Conservation (phyloP, 768 basidiomycete species). For the Collybiopsis confluens region DNA sequence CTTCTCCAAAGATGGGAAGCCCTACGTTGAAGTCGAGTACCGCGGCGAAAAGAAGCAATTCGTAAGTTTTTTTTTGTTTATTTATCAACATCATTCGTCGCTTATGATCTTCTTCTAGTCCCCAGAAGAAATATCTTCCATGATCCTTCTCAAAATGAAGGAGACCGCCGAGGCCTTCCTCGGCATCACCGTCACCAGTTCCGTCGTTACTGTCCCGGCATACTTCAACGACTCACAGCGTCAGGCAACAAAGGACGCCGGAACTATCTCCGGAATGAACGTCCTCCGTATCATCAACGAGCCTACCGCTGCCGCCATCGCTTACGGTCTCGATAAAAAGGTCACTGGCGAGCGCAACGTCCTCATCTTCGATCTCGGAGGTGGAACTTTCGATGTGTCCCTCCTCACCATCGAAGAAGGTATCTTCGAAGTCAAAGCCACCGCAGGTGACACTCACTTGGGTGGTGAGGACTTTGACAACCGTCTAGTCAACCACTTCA, state of each 20-base stretch:
- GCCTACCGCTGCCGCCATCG: conserved; percentile 68
- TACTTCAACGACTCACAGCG: conserved; percentile 66
- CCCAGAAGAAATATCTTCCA: conserved; percentile 65
- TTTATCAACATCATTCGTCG: background rate
- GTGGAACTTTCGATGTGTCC: conserved; percentile 73
- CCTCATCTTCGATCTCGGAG: conserved; percentile 70
- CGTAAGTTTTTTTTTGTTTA: conserved; percentile 25
- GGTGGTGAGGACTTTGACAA: conserved; percentile 27
- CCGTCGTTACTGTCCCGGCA: conserved; percentile 56
- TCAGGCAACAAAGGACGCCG: conserved; percentile 67
- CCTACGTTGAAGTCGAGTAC: conserved; percentile 48
- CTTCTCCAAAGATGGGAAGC: conserved; percentile 41
- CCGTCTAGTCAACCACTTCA: conserved; percentile 7
- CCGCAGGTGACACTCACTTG: conserved; percentile 54
- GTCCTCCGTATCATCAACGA: conserved; percentile 67
- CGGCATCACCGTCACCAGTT: conserved; percentile 57
- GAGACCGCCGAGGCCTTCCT: conserved; percentile 70
- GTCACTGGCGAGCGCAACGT: conserved; percentile 53
- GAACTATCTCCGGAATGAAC: conserved; percentile 59
- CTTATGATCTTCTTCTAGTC: conserved; percentile 35
- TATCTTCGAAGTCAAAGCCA: conserved; percentile 69
- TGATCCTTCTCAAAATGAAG: conserved; percentile 67
- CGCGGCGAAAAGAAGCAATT: conserved; percentile 55
- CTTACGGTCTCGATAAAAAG: conserved; percentile 66
- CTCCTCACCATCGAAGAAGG: conserved; percentile 65